Percentiles rank a stretch among this genome's conserved stretches.
Conservation (phyloP, 805 yeast genomes). For the Hanseniaspora hatyaiensis region DNA sequence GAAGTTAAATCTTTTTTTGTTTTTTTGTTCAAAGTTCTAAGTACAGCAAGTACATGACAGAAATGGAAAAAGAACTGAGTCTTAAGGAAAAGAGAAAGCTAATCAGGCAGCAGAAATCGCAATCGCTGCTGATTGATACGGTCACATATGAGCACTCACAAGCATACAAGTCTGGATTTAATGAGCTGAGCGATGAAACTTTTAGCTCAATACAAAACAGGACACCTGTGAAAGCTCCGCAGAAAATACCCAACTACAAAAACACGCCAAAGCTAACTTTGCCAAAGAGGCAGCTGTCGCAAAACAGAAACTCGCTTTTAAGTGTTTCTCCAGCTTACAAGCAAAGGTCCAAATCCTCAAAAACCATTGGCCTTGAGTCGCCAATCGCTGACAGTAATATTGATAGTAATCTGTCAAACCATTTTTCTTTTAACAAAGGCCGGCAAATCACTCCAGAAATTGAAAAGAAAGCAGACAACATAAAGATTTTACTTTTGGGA, state of each 20-base stretch:
- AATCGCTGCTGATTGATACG: slow-evolving; percentile 9
- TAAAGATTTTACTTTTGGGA: slow-evolving; percentile 35
- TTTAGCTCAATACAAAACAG: not conserved
- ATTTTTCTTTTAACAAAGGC: not conserved
- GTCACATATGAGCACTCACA: slow-evolving; percentile 11
- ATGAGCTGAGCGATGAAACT: not conserved
- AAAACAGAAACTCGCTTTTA: slow-evolving; percentile 12
- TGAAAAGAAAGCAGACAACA: slow-evolving; percentile 18
- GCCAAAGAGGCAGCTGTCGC: slow-evolving; percentile 14
- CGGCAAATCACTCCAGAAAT: slow-evolving; percentile 9
- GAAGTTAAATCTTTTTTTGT: too few species aligned
- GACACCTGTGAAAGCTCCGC: not conserved
- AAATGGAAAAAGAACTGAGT: not conserved
- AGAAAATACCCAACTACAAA: not conserved
- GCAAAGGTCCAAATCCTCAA: slow-evolving; percentile 12
- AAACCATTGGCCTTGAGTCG: too few species aligned
- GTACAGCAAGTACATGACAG: too few species aligned
- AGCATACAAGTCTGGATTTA: slow-evolving; percentile 5
- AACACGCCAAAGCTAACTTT: not conserved
- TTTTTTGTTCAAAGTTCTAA: too few species aligned
- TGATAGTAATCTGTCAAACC: not conserved
- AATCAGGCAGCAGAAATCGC: slow-evolving; percentile 7
- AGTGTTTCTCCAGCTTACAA: slow-evolving; percentile 2
- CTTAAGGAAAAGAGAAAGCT: slow-evolving; percentile 1
- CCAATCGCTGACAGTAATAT: too few species aligned